Base-by-base conservation (phyloP, 495 filamentous ascomycete genomes). In the Tuber magnatum region DNA sequence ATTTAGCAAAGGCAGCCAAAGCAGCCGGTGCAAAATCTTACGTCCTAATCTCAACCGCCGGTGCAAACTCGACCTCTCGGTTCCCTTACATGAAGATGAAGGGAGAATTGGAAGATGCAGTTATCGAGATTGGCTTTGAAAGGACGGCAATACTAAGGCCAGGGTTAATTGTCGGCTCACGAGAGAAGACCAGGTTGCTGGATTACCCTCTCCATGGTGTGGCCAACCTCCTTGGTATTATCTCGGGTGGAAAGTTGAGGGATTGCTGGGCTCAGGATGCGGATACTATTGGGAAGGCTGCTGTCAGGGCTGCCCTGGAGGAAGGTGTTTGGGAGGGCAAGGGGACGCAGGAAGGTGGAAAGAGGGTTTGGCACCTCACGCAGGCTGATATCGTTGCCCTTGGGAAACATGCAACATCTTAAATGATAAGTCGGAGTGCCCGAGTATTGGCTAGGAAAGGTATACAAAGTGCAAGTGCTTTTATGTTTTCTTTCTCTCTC, bases 11-110 rank as follows among this genome's bases (percentile, higher is more conserved):
- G 70, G 87, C 90, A 0, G 91, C 92, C 69, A 90, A 87, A 77
- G 84, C 87, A 18, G 87, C 87, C 32, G 91, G 91, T 3, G 86
- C 87, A 32, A 87, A 88, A 76, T 88, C 87, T 46, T 93, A 89
- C 79, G 90, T 93, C 3, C 87, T 94, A 74, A 86, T 93, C 51
- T 93, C 91, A 0, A 84, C 86, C 32, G 82, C 76, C 5, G 88
- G 88, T 35, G 86, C 87, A 0, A 85, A 82, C 51, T 86, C 86
- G 22, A 78, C 84, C 20, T 87, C 87, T 0, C 74, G 74, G 1
- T 77, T 88, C 5, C 86, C 88, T 0, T 93, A 94, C 81, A 70
- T 84, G 5, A 86, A 88, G 79, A 94, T 96, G 91, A 97, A 97
- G 85, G 87, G 86, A 20, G 91, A 93, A 80, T 87, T 94, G 46